phyloP scores from a whole-genome alignment of 768 basidiomycete genomes.

The Phlebiopsis flavidoalba region DNA sequence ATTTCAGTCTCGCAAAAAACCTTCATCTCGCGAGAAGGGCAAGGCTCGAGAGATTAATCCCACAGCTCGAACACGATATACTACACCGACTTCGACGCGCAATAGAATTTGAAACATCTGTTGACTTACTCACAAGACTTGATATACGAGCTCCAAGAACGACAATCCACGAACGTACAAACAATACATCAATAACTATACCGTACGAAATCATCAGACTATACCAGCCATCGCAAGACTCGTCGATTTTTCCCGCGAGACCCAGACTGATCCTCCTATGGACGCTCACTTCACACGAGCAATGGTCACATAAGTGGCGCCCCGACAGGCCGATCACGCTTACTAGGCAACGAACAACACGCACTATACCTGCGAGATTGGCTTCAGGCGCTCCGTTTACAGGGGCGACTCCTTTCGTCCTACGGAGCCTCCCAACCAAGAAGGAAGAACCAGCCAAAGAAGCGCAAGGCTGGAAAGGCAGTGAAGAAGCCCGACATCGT shows the following conservation, averaged over 20 bases:
- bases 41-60: not conserved
- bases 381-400: constrained; percentile 66
- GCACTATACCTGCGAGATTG: constrained; percentile 74
- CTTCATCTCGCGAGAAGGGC: constrained; percentile 1
- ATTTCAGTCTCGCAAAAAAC: not conserved
- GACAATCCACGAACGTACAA: not conserved
- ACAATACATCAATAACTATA: constrained; percentile 7
- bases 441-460: constrained; percentile 48
- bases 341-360: constrained; percentile 71
- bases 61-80: not conserved
- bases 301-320: constrained; percentile 74
- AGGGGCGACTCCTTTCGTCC: constrained; percentile 23
- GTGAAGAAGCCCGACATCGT: constrained; percentile 55
- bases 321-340: constrained; percentile 64
- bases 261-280: not conserved
- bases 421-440: not conserved
- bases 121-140: not conserved
- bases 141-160: not conserved
- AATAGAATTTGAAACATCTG: not conserved
- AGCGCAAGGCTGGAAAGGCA: constrained; percentile 50
- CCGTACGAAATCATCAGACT: constrained; percentile 3
- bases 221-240: constrained; percentile 8
- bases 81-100: not conserved
- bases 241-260: not conserved
- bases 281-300: constrained; percentile 28